phyloP scores from a whole-genome alignment of 139 green algal species.

The Pleodorina starrii region DNA sequence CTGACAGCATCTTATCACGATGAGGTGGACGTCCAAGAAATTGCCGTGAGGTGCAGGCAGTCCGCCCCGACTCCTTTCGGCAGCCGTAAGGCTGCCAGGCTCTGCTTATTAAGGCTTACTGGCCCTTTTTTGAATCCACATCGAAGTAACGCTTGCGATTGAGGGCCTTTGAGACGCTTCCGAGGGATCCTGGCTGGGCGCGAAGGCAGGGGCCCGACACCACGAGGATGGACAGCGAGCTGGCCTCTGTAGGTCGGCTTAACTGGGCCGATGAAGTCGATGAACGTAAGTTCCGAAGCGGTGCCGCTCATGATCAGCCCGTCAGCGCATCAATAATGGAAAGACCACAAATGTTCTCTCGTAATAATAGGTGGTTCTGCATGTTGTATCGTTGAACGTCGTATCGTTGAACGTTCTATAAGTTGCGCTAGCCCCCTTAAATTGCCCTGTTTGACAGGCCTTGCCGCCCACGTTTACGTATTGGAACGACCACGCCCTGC shows the following conservation, averaged over 20 bases:
- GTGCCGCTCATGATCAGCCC: no score
- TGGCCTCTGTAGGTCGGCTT: neutral
- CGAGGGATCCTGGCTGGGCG: neutral
- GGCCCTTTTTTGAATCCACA: neutral
- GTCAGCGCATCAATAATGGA: no score
- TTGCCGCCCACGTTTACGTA: no score
- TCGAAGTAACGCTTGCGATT: neutral
- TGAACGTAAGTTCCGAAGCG: constrained; percentile 30
- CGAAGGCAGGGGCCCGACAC: neutral
- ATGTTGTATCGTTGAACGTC: no score
- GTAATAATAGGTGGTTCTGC: no score
- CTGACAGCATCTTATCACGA: no score
- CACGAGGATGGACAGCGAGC: constrained; percentile 6
- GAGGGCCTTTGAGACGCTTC: neutral
- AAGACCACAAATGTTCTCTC: no score
- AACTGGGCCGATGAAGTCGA: constrained; percentile 49
- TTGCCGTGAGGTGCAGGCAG: neutral
- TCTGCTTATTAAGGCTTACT: neutral
- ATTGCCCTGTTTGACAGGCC: no score
- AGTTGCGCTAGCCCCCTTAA: no score
- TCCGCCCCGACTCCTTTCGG: neutral
- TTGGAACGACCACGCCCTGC: no score
- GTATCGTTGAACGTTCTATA: no score
- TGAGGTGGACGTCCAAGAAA: no score
- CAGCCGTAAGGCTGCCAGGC: constrained; percentile 14